These are phyloP conservation scores for Musa acuminata DNA, from an alignment of 176 grass and related monocot species.

Conservation along the genomic window DNA sequence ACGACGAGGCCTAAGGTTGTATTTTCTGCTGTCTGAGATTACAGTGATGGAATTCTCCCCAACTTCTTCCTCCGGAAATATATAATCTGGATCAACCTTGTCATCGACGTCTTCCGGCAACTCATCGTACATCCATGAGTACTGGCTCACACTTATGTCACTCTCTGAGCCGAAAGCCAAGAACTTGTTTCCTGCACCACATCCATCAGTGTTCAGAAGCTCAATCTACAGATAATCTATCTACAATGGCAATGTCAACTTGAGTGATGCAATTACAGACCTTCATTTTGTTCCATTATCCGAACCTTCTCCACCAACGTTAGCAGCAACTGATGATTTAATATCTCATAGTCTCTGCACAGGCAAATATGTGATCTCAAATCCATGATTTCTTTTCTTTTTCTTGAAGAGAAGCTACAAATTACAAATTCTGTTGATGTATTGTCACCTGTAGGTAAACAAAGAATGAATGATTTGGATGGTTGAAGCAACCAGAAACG, in stretches of 20 bases:
- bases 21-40: conserved; percentile 20
- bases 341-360: conserved; percentile 54
- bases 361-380: not conserved
- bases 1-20: conserved; percentile 38
- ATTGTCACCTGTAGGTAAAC: conserved; percentile 61
- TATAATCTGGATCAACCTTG: conserved; percentile 40
- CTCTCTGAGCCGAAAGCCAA: conserved; percentile 28
- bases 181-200: conserved; percentile 29
- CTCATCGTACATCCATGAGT: conserved; percentile 57
- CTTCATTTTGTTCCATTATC: conserved; percentile 34
- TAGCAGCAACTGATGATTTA: conserved; percentile 63
- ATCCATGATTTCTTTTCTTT: not conserved
- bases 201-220: not conserved
- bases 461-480: conserved; percentile 53
- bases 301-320: conserved; percentile 51
- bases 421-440: not conserved
- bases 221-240: not conserved
- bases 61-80: conserved; percentile 29
- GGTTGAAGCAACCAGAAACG: conserved; percentile 38
- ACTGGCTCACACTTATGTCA: conserved; percentile 33
- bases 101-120: conserved; percentile 54
- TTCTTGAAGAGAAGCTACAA: not conserved
- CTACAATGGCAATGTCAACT: not conserved
- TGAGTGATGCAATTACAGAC: not conserved
- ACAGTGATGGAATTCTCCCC: conserved; percentile 23